Percentiles rank a stretch among this genome's conserved stretches.
Evolutionary conservation across 2,329 filamentous ascomycete genomes (phyloP).

Genomic region (Ophiostoma novo-ulmi): DNA sequence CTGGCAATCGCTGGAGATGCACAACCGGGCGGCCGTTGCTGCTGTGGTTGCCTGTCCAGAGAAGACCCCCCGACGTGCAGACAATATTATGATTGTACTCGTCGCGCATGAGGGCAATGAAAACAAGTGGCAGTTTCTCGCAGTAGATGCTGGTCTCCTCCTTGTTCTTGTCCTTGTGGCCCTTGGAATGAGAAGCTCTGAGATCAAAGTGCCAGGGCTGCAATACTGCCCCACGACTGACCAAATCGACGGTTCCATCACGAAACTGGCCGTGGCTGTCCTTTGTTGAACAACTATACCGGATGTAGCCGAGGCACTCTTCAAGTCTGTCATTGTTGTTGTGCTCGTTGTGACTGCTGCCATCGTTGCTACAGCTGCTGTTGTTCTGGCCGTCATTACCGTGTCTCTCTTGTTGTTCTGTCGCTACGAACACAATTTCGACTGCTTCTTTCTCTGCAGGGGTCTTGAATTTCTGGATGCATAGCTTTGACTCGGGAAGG

Average conservation of each 20-base stretch:
- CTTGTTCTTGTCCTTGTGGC: background rate
- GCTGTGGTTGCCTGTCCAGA: constrained; percentile 14
- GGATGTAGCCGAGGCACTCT: no score
- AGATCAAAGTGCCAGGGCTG: constrained; percentile 14
- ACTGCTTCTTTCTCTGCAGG: no score
- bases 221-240: background rate
- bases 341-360: no score
- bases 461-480: background rate
- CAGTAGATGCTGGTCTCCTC: background rate
- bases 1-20: constrained; percentile 2
- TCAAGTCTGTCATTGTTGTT: no score
- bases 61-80: constrained; percentile 7
- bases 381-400: no score
- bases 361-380: no score
- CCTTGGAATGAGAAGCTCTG: background rate
- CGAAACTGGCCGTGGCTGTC: background rate
- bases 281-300: no score
- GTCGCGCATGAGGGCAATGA: constrained; percentile 9
- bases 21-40: constrained; percentile 3
- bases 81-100: constrained; percentile 2
- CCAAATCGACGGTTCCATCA: background rate
- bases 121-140: background rate
- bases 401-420: no score
- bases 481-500: background rate
- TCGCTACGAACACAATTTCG: no score